phyloP scores from a whole-genome alignment of 441 rosid genomes.

The Syzygium malaccense region DNA sequence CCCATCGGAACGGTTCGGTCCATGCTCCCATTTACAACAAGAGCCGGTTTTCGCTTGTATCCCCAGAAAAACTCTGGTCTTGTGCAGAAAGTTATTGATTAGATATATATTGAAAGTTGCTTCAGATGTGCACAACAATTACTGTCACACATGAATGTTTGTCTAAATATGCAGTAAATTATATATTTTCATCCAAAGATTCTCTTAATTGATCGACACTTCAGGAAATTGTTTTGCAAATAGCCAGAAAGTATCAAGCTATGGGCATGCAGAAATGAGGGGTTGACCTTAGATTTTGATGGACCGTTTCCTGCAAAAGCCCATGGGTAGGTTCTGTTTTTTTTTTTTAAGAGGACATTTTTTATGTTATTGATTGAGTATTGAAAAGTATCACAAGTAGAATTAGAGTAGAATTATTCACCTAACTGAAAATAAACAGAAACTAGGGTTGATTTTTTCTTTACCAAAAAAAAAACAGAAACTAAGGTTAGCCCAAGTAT shows the following conservation, averaged over 20 bases:
- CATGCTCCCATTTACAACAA: accelerated
- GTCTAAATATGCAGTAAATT: neutral
- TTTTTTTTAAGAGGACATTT: neutral
- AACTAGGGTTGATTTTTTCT: too few species aligned
- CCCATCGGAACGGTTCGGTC: neutral
- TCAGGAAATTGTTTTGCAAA: neutral
- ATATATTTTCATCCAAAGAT: neutral
- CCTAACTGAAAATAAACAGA: neutral
- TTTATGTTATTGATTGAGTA: neutral
- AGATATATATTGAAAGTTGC: too few species aligned
- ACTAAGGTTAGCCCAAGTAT: neutral
- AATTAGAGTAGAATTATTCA: neutral
- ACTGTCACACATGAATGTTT: neutral
- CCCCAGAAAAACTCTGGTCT: neutral
- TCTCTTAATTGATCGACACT: neutral
- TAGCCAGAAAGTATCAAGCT: neutral
- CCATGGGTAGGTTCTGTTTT: neutral
- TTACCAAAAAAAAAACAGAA: neutral
- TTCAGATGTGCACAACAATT: neutral
- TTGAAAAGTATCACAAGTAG: neutral
- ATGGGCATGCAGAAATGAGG: neutral
- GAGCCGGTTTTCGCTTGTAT: neutral
- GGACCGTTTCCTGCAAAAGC: neutral
- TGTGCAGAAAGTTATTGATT: too few species aligned
- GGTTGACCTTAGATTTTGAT: neutral